These are phyloP conservation scores for Pleurotus pulmonarius DNA, from an alignment of 768 basidiomycete genomes.

Conservation along the genomic window DNA sequence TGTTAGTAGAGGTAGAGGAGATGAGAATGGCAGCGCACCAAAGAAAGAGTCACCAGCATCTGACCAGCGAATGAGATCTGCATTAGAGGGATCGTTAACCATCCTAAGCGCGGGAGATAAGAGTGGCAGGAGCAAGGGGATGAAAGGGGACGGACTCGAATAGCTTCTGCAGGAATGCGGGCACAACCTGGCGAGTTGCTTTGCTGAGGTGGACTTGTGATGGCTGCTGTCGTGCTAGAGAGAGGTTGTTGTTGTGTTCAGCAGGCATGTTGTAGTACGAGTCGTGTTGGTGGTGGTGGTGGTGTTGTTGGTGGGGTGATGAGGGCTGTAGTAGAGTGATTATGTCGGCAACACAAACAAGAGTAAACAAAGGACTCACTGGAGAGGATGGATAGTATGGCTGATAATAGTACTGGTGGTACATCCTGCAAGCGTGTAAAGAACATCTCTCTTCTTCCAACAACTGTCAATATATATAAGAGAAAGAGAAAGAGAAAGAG, in stretches of 20 bases:
- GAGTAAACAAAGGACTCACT: slow-evolving; percentile 2
- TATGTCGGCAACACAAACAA: background rate
- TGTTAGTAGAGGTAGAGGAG: background rate
- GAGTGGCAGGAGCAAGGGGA: slow-evolving; percentile 9
- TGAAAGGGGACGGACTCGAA: slow-evolving; percentile 62
- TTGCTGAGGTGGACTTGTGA: slow-evolving; percentile 25
- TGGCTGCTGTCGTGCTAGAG: slow-evolving; percentile 22
- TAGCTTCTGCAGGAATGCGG: slow-evolving; percentile 90
- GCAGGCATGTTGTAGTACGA: background rate
- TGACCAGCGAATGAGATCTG: slow-evolving; percentile 88
- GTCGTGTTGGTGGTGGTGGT: background rate
- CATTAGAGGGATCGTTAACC: slow-evolving; percentile 82
- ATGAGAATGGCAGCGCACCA: slow-evolving; percentile 40
- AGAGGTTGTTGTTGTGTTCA: slow-evolving; percentile 11
- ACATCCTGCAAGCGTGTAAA: background rate
- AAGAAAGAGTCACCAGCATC: slow-evolving; percentile 90
- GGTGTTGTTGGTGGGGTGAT: background rate
- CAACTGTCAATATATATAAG: background rate
- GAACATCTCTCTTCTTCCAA: too few relatives aligned
- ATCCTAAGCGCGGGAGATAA: slow-evolving; percentile 50
- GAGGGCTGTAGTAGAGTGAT: background rate
- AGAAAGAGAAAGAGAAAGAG: too few relatives aligned
- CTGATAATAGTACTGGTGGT: background rate
- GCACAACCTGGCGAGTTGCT: slow-evolving; percentile 39
- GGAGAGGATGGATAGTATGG: background rate